Evolutionary conservation across 176 grass and related monocot genomes (phyloP).

Genomic region (Triticum timopheevii): DNA sequence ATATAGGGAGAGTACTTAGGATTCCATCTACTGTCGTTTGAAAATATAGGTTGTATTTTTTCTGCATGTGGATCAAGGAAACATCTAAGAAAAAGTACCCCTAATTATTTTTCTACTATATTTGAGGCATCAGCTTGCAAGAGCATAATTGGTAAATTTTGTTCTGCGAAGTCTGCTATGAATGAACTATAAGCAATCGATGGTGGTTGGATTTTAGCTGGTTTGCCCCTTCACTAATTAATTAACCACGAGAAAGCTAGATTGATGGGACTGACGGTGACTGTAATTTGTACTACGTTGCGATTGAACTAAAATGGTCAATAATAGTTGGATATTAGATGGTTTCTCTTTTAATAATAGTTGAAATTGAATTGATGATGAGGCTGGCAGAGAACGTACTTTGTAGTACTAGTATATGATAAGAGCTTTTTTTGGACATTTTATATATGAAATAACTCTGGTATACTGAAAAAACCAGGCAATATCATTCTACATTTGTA

Average conservation of each 20-base stretch:
- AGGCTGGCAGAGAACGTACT: neutral
- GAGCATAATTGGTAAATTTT: conserved; percentile 15
- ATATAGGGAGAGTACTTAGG: neutral
- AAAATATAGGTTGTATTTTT: neutral
- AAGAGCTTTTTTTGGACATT: neutral
- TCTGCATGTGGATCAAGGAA: neutral
- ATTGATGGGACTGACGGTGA: neutral
- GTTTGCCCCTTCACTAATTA: conserved; percentile 8
- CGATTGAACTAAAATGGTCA: neutral
- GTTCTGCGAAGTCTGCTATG: neutral
- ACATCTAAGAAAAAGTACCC: neutral
- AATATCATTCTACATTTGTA: conserved; percentile 12
- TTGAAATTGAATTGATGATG: neutral
- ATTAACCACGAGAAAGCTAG: neutral
- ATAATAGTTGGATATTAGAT: conserved; percentile 4
- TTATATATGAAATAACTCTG: neutral
- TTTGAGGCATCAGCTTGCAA: neutral
- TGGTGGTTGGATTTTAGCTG: neutral
- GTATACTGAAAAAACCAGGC: neutral
- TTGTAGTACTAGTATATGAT: neutral
- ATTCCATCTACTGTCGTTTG: neutral
- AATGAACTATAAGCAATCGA: neutral
- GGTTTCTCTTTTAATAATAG: conserved; percentile 6
- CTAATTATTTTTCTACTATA: neutral
- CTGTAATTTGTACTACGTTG: neutral